Evolutionary conservation across 176 grass and related monocot species (phyloP), one percentile per base, ranked within the genome.

Genomic region (Rhynchospora tenuis): DNA sequence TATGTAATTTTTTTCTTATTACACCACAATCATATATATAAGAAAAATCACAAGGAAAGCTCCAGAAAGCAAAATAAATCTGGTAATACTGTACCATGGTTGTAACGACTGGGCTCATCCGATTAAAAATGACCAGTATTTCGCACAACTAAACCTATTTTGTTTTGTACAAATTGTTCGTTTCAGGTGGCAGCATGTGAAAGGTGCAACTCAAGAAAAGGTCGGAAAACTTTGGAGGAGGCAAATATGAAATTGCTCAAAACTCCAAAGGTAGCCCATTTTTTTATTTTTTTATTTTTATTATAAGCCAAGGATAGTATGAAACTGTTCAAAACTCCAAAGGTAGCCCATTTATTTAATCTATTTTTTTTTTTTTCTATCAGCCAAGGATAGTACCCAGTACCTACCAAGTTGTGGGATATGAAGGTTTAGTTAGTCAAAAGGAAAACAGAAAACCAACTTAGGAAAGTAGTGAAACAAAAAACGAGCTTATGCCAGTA

Each of bases 201-300:
- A 31, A 90, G 86, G 90, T 98, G 96, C 71, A 98, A 98, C 88
- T 95, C 89, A 50, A 95, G 84, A 86, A 98, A 98, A 72, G 94
- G 94, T 14, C 82, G 87, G 86, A 98, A 98, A 77, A 95, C 90
- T 44, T 38, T 90, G 12, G 84, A 91, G 83, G 90, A 98, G 71
- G 87, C 89, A 86, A 95, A 90, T 50, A 95, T 98, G 89, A 93
- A 84, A 73, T 68, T 98, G 74, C 87, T 79, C 59, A 95, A 91
- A 84, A 57, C 47, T 20, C 96, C 96, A 64, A 95, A 93, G 86
- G 96, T 95, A 16, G n/a, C 12, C 33, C 47, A 75, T 43, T 4
- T 6, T 0, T 33, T 33, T 33, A 4, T 4, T 78, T 16, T 7
- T 13, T 12, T 27, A 22, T 31, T 31, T 0, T n/a, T 64, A 7